Evolutionary conservation across 768 basidiomycete genomes (phyloP).

Genomic region (Phlebiopsis gigantea): DNA sequence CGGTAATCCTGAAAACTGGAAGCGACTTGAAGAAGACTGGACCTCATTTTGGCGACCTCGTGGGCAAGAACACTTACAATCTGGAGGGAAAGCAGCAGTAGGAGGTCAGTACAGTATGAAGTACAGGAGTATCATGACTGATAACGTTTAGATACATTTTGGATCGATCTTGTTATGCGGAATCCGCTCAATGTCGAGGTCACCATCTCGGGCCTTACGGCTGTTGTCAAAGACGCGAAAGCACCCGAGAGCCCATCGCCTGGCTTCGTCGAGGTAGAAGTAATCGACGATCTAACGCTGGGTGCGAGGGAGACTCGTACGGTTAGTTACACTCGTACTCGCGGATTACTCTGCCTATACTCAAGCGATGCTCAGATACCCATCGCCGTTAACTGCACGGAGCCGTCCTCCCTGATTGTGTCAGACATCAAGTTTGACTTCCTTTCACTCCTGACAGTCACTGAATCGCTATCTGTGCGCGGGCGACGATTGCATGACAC

Average conservation of each 20-base stretch:
- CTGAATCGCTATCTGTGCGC: conserved; percentile 62
- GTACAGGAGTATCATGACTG: neutral
- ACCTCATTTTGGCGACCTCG: conserved; percentile 46
- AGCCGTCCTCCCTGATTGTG: conserved; percentile 49
- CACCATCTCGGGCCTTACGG: conserved; percentile 56
- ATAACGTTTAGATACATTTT: conserved; percentile 57
- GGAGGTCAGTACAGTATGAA: conserved; percentile 43
- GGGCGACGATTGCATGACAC: conserved; percentile 78
- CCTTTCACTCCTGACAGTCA: conserved; percentile 62
- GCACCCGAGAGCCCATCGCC: conserved; percentile 25
- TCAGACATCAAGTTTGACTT: conserved; percentile 63
- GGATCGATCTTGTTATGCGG: conserved; percentile 63
- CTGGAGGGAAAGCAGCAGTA: conserved; percentile 53
- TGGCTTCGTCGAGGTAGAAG: conserved; percentile 50
- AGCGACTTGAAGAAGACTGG: conserved; percentile 63
- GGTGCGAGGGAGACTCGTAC: conserved; percentile 58
- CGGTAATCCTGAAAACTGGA: conserved; percentile 51
- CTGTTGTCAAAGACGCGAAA: conserved; percentile 42
- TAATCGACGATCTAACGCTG: conserved; percentile 56
- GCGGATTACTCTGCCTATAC: neutral
- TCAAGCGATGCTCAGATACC: conserved; percentile 41
- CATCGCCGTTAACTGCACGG: conserved; percentile 51
- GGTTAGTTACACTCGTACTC: conserved; percentile 34
- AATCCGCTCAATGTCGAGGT: conserved; percentile 77
- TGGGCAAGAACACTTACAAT: conserved; percentile 51